Evolutionary conservation across 441 rosid genomes (phyloP), one percentile per base, ranked within the genome.

Genomic region (Brassica balearica): DNA sequence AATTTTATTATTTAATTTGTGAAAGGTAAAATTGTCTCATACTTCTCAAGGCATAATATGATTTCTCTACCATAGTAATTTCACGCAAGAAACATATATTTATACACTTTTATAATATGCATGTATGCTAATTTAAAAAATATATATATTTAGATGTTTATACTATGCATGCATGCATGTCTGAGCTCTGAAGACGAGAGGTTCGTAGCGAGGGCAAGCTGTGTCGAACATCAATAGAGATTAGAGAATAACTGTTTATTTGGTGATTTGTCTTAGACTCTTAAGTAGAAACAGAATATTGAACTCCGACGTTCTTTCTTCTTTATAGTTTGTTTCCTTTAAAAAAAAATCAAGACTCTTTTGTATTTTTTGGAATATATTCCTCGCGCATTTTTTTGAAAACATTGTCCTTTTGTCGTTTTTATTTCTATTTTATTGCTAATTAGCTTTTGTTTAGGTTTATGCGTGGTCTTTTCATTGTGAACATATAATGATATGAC

Each of bases 341-440:
- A 1, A 14, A 14, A 4, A 51, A 43, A 11, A 43, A 11, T 3
- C 14, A 14, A 14, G 58, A 51, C 58, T 51, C 1, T 11, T 59
- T 27, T 59, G 15, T 1, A n/a, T 1, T 10, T n/a, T 43, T 29
- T 46, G 38, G 81, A 77, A 72, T 77, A 72, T 77, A 77, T 77
- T 77, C 81, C 68, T 41, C 11, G 10, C 14, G 53, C 3, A 46
- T 69, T 71, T 77, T 77, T 27, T 46, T 5, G 70, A 64, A 71
- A 38, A 15, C 34, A 10, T 8, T 77, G 27, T 34, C 25, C 60
- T 71, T 17, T 53, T 9, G 41, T 64, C 14, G 25, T 11, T 11
- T 34, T 51, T 62, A 3, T 69, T 32, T 9, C 5, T 61, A 70
- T 27, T 63, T 64, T 6, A n/a, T 55, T 15, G 46, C 66, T 17